phyloP scores from a whole-genome alignment of 495 filamentous ascomycete species.

The Aspergillus heteromorphus region DNA sequence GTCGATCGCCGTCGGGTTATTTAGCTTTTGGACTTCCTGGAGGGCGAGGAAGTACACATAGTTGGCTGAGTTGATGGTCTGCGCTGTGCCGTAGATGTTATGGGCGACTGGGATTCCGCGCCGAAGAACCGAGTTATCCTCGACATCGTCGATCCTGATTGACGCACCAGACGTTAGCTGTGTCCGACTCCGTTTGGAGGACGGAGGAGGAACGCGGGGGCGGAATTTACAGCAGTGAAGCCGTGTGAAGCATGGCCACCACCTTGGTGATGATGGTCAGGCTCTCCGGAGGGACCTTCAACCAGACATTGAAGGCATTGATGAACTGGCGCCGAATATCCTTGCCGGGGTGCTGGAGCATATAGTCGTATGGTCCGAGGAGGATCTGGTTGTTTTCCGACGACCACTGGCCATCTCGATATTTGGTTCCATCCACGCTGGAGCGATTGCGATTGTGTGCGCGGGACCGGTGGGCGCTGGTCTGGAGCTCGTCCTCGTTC shows the following conservation, averaged over 20 bases:
- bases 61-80: conserved; percentile 96
- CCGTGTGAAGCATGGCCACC: conserved; percentile 89
- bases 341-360: conserved; percentile 81
- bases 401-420: conserved; percentile 57
- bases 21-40: conserved; percentile 70
- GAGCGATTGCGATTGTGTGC: conserved; percentile 37
- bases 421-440: conserved; percentile 46
- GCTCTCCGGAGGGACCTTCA: conserved; percentile 73
- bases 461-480: conserved; percentile 20
- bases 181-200: not conserved
- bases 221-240: conserved; percentile 76
- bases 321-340: conserved; percentile 84
- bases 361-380: conserved; percentile 82
- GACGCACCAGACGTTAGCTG: not conserved
- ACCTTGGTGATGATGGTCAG: conserved; percentile 81
- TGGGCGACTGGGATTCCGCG: conserved; percentile 90
- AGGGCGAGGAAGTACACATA: conserved; percentile 94
- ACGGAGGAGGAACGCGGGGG: conserved; percentile 2
- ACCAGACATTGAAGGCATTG: conserved; percentile 83
- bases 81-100: conserved; percentile 88
- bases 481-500: conserved; percentile 48
- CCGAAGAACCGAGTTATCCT: conserved; percentile 77
- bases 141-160: conserved; percentile 76
- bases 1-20: conserved; percentile 61
- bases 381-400: conserved; percentile 72